phyloP scores from a whole-genome alignment of 495 filamentous ascomycete genomes.

The Penicillium salamii region DNA sequence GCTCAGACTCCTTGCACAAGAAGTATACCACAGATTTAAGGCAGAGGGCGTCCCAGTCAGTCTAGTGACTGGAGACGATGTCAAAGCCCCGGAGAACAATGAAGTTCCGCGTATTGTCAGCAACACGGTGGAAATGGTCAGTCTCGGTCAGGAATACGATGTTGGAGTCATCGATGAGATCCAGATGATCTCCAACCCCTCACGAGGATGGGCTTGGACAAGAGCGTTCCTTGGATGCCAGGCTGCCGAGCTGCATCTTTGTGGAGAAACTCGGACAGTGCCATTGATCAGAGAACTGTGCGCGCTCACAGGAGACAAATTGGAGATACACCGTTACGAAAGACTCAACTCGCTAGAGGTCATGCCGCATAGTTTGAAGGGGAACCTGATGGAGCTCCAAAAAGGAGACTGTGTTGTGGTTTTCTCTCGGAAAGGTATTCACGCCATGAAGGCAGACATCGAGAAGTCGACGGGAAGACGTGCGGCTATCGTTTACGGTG shows the following conservation, averaged over 20 bases:
- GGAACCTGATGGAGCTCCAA: constrained; percentile 61
- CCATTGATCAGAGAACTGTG: constrained; percentile 79
- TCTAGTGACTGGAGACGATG: constrained; percentile 89
- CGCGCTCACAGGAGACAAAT: constrained; percentile 74
- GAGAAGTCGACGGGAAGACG: constrained; percentile 70
- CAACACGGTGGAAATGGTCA: constrained; percentile 97
- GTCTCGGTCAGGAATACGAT: constrained; percentile 65
- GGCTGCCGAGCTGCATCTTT: constrained; percentile 88
- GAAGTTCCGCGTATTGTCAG: constrained; percentile 57
- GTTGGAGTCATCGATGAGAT: constrained; percentile 98
- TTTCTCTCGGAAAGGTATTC: constrained; percentile 80
- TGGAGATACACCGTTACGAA: constrained; percentile 76
- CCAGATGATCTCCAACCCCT: constrained; percentile 83
- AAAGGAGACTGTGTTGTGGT: constrained; percentile 90
- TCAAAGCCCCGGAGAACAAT: constrained; percentile 51
- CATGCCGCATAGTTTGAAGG: constrained; percentile 57
- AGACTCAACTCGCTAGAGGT: constrained; percentile 75
- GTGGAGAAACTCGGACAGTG: constrained; percentile 82
- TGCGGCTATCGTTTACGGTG: constrained; percentile 91
- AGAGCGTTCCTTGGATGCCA: constrained; percentile 82
- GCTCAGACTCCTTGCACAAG: constrained; percentile 85
- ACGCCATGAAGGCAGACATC: constrained; percentile 74
- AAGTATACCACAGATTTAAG: constrained; percentile 80
- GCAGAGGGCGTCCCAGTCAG: constrained; percentile 70
- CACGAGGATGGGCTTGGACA: constrained; percentile 96